Evolutionary conservation across 108 stramenopile genomes (phyloP).

Genomic region (Craspedostauros australis): DNA sequence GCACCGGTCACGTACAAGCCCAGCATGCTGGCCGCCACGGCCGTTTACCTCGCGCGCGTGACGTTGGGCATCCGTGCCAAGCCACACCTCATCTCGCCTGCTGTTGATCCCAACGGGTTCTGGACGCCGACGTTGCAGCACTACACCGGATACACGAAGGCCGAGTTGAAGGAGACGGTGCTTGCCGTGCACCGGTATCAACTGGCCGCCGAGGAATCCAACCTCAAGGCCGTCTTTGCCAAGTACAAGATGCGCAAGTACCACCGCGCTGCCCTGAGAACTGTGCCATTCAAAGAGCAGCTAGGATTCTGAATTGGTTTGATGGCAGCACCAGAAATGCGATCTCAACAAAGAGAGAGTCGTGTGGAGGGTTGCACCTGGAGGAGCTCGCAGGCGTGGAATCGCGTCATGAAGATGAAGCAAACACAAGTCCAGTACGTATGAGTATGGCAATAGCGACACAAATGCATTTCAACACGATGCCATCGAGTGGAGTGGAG

Average conservation of each 20-base stretch:
- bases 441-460: too few species aligned
- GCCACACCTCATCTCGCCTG: neutral
- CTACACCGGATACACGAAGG: constrained; percentile 52
- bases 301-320: constrained; percentile 21
- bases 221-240: constrained; percentile 34
- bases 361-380: too few species aligned
- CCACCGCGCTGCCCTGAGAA: constrained; percentile 41
- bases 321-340: too few species aligned
- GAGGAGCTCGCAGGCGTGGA: too few species aligned
- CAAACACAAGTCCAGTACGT: too few species aligned
- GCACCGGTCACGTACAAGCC: constrained; percentile 39
- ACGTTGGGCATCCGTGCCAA: constrained; percentile 43
- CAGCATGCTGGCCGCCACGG: constrained; percentile 65
- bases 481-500: too few species aligned
- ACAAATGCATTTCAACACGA: too few species aligned
- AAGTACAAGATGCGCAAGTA: constrained; percentile 42
- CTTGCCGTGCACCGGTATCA: constrained; percentile 45
- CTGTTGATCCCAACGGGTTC: constrained; percentile 5
- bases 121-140: constrained; percentile 63
- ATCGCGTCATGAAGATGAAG: too few species aligned
- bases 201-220: constrained; percentile 30
- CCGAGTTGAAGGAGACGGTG: constrained; percentile 46
- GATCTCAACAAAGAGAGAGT: too few species aligned
- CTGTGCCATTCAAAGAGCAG: constrained; percentile 13
- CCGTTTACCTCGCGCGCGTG: constrained; percentile 73